Conservation (phyloP, 805 yeast species). For the Pichia paraexigua region DNA sequence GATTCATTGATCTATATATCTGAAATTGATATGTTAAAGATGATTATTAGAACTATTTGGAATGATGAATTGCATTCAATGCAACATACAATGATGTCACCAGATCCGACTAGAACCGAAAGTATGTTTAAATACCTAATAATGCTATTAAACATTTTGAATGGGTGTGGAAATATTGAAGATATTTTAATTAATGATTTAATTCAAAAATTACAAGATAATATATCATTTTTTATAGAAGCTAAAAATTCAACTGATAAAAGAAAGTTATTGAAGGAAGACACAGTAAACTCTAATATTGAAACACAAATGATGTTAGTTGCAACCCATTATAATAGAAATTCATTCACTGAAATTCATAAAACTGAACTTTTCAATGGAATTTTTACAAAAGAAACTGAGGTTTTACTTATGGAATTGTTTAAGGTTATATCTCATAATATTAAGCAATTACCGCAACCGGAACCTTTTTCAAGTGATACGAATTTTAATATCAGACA, state of each 20-base stretch:
- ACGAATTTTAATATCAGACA: conserved; percentile 12
- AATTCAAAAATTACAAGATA: conserved; percentile 10
- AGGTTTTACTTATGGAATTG: conserved; percentile 11
- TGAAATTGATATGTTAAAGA: conserved; percentile 10
- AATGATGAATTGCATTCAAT: conserved; percentile 13
- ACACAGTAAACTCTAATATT: conserved; percentile 5
- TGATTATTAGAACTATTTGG: conserved; percentile 6
- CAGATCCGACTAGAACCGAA: conserved; percentile 20
- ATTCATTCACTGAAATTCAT: conserved; percentile 2
- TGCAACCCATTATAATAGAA: conserved; percentile 14
- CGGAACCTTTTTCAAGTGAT: neutral
- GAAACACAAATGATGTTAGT: conserved; percentile 18
- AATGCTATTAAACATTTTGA: conserved; percentile 9
- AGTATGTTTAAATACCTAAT: conserved; percentile 9
- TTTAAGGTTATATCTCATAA: conserved; percentile 1
- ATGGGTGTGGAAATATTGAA: conserved; percentile 4
- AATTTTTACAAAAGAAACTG: conserved; percentile 19
- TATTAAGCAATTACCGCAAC: neutral
- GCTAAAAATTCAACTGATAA: conserved; percentile 6
- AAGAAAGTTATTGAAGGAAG: neutral
- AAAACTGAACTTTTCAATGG: conserved; percentile 14
- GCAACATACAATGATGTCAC: conserved; percentile 17
- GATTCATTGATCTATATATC: conserved; percentile 13
- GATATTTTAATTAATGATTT: conserved; percentile 6
- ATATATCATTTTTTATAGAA: conserved; percentile 11